These are phyloP conservation scores for Psilocybe sp. DNA, from an alignment of 768 basidiomycete species.

Conservation along the genomic window DNA sequence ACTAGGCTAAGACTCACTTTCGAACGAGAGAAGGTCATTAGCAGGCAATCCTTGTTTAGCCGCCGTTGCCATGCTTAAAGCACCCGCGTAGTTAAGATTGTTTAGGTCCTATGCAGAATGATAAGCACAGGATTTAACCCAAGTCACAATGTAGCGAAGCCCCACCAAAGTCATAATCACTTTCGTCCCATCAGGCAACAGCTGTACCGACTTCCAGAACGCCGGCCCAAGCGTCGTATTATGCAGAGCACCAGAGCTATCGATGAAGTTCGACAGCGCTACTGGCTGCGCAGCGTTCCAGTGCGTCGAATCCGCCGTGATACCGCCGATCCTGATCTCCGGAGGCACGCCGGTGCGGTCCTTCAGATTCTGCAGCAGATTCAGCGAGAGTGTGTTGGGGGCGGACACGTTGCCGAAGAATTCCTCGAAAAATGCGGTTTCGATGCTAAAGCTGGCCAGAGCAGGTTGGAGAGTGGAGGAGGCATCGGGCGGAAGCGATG, in stretches of 20 bases:
- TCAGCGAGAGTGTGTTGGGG: conserved; percentile 41
- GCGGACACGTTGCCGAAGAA: conserved; percentile 43
- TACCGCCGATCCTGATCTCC: conserved; percentile 50
- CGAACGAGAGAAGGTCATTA: conserved; percentile 38
- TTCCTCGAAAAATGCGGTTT: conserved; percentile 52
- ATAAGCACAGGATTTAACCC: not conserved
- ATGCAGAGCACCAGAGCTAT: conserved; percentile 36
- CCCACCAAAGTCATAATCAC: conserved; percentile 44
- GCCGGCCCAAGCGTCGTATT: conserved; percentile 51
- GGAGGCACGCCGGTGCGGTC: conserved; percentile 41
- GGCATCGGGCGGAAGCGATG: conserved; percentile 39
- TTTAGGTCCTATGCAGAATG: conserved; percentile 37
- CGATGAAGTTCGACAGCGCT: conserved; percentile 42
- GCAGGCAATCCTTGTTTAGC: conserved; percentile 33
- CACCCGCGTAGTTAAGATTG: conserved; percentile 39
- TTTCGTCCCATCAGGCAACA: conserved; percentile 45
- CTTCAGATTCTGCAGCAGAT: conserved; percentile 43
- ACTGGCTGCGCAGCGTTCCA: conserved; percentile 40
- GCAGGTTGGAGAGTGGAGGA: conserved; percentile 41
- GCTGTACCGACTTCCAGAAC: conserved; percentile 46
- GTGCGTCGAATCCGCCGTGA: conserved; percentile 52
- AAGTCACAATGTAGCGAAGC: not conserved
- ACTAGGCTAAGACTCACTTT: conserved; percentile 33
- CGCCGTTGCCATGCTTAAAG: conserved; percentile 41
- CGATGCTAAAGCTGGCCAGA: conserved; percentile 52